These are phyloP conservation scores for Cyphellophora attinorum DNA, from an alignment of 2,329 filamentous ascomycete species.

Conservation along the genomic window DNA sequence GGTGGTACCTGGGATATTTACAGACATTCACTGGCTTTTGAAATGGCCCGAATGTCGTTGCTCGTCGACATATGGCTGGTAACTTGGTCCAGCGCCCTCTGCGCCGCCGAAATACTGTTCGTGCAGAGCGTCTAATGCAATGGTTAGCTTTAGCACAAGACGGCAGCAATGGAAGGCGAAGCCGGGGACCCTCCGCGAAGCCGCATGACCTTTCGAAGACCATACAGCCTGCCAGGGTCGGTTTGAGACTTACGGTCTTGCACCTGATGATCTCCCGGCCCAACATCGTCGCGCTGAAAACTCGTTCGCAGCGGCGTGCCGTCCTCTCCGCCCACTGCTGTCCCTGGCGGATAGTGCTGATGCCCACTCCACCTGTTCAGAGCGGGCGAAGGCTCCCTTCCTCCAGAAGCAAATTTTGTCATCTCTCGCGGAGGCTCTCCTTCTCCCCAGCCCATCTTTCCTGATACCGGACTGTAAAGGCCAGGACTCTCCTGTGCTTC, in stretches of 20 bases:
- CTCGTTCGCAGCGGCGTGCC: conserved; percentile 13
- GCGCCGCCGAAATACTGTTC: too few relatives aligned
- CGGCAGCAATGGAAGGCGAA: too few relatives aligned
- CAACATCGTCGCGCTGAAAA: conserved; percentile 16
- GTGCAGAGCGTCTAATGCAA: too few relatives aligned
- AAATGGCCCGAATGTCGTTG: too few relatives aligned
- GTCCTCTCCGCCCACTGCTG: conserved; percentile 7
- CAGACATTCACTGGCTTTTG: too few relatives aligned
- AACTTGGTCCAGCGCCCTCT: too few relatives aligned
- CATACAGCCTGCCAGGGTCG: too few relatives aligned
- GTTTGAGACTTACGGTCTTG: conserved; percentile 16
- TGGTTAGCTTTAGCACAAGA: too few relatives aligned
- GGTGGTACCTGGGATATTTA: too few relatives aligned
- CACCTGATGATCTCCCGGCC: conserved; percentile 13
- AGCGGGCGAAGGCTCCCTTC: background rate
- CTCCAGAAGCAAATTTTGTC: background rate
- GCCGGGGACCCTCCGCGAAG: too few relatives aligned
- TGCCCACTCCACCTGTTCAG: conserved; percentile 6
- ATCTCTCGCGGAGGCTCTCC: conserved; percentile 14
- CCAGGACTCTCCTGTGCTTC: conserved; percentile 11
- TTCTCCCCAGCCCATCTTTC: conserved; percentile 8
- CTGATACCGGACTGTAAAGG: conserved; percentile 13
- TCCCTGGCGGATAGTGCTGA: conserved; percentile 4
- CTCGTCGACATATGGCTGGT: too few relatives aligned
- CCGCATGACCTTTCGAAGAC: too few relatives aligned